phyloP scores from a whole-genome alignment of 768 basidiomycete species.

The Paxillus involutus region DNA sequence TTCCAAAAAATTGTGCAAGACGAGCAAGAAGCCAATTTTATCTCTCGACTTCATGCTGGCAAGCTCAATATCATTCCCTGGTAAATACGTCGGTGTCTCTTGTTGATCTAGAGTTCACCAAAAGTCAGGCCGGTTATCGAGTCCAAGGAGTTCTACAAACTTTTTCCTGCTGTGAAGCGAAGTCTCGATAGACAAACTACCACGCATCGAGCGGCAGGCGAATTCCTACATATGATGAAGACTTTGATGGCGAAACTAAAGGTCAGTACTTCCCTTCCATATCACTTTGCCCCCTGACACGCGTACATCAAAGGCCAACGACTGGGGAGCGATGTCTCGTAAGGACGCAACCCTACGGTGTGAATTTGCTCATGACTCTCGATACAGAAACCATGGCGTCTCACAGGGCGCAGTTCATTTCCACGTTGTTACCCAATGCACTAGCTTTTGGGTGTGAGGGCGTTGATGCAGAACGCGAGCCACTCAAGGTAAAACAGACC shows the following conservation, averaged over 20 bases:
- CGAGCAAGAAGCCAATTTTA: slow-evolving; percentile 63
- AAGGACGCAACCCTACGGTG: slow-evolving; percentile 14
- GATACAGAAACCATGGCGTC: slow-evolving; percentile 45
- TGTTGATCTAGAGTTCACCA: neutral
- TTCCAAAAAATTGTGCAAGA: slow-evolving; percentile 62
- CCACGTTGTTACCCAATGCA: slow-evolving; percentile 44
- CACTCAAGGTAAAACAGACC: slow-evolving; percentile 44
- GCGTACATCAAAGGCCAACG: slow-evolving; percentile 46
- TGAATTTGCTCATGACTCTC: neutral
- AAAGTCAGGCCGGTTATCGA: slow-evolving; percentile 55
- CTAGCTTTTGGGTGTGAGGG: slow-evolving; percentile 48
- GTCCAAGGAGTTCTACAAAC: slow-evolving; percentile 55
- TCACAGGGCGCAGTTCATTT: slow-evolving; percentile 47
- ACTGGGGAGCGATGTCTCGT: slow-evolving; percentile 68
- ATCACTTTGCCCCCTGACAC: neutral
- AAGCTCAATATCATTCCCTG: slow-evolving; percentile 60
- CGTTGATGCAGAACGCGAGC: slow-evolving; percentile 43
- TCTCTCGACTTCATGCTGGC: slow-evolving; percentile 57
- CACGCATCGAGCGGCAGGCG: slow-evolving; percentile 50
- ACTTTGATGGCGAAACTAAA: slow-evolving; percentile 69
- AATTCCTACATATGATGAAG: slow-evolving; percentile 58
- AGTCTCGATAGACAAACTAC: slow-evolving; percentile 46
- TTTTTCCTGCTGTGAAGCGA: slow-evolving; percentile 48
- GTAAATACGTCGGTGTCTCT: slow-evolving; percentile 19
- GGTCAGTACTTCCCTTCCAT: slow-evolving; percentile 28